A percentile compares a stretch with the other conserved stretches of the same genome.
phyloP scores from a whole-genome alignment of 176 grass and related monocot genomes.

The Bothriochloa decipiens region DNA sequence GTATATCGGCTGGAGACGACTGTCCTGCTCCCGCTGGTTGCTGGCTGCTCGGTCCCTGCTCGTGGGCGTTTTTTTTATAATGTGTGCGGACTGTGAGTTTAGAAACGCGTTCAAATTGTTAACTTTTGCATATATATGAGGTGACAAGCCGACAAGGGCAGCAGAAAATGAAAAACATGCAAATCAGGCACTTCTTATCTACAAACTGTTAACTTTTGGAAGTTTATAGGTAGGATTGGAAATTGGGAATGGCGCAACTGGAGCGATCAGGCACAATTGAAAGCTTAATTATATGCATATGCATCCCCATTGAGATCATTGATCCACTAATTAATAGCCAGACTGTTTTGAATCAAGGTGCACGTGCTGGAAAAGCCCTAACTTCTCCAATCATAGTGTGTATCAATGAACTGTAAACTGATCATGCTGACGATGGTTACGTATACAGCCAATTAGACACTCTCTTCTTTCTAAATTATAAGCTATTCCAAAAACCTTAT shows the following conservation, averaged over 20 bases:
- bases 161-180: neutral
- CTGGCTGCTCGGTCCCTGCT: neutral
- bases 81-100: neutral
- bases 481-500: too few species aligned
- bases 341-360: neutral
- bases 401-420: neutral
- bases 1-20: constrained; percentile 58
- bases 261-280: neutral
- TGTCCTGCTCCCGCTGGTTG: constrained; percentile 6
- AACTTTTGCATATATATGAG: neutral
- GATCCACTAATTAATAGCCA: too few species aligned
- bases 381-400: neutral
- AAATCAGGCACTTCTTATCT: neutral
- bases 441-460: too few species aligned
- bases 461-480: too few species aligned
- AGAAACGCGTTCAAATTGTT: constrained; percentile 33
- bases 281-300: neutral
- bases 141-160: neutral
- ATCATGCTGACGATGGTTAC: neutral
- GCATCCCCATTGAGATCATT: too few species aligned
- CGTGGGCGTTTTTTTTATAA: constrained; percentile 10
- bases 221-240: neutral
- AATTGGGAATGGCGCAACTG: neutral
- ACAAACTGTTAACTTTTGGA: constrained; percentile 15
- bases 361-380: neutral